A percentile compares a stretch with the other conserved stretches of the same genome.
These are phyloP conservation scores for Sutorius eximius DNA, from an alignment of 1,284 basidiomycete species.

Conservation along the genomic window DNA sequence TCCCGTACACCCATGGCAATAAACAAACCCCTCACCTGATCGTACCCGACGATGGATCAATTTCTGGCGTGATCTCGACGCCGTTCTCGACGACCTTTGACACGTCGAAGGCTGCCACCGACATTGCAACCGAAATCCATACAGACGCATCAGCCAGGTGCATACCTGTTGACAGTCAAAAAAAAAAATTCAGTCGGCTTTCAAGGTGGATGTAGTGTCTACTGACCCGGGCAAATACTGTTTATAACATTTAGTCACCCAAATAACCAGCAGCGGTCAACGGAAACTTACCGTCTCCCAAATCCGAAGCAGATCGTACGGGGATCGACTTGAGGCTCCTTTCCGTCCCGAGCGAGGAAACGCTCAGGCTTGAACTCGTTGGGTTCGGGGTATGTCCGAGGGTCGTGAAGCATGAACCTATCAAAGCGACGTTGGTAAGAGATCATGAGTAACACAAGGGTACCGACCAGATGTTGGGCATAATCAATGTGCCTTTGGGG, in stretches of 20 bases:
- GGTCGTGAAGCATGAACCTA: conserved; percentile 47
- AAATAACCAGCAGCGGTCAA: not conserved
- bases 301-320: conserved; percentile 57
- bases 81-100: conserved; percentile 35
- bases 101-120: conserved; percentile 49
- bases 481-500: conserved; percentile 40
- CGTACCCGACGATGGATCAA: conserved; percentile 55
- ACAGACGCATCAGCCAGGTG: conserved; percentile 59
- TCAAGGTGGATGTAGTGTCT: not conserved
- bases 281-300: conserved; percentile 50
- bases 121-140: conserved; percentile 54
- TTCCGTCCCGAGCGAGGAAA: conserved; percentile 36
- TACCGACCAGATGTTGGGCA: conserved; percentile 41
- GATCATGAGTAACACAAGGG: not conserved
- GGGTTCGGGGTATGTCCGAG: conserved; percentile 37
- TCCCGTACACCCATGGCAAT: not conserved
- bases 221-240: conserved; percentile 57
- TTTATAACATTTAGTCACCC: conserved; percentile 13
- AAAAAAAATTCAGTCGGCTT: conserved; percentile 6
- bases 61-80: conserved; percentile 46
- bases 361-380: conserved; percentile 40
- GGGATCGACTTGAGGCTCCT: conserved; percentile 51
- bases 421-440: conserved; percentile 37
- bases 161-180: conserved; percentile 37
- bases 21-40: conserved; percentile 44